Percentiles rank a stretch among this genome's conserved stretches.
These are phyloP conservation scores for Elongisporangium prolatum DNA, from an alignment of 352 stramenopile species.

Conservation along the genomic window DNA sequence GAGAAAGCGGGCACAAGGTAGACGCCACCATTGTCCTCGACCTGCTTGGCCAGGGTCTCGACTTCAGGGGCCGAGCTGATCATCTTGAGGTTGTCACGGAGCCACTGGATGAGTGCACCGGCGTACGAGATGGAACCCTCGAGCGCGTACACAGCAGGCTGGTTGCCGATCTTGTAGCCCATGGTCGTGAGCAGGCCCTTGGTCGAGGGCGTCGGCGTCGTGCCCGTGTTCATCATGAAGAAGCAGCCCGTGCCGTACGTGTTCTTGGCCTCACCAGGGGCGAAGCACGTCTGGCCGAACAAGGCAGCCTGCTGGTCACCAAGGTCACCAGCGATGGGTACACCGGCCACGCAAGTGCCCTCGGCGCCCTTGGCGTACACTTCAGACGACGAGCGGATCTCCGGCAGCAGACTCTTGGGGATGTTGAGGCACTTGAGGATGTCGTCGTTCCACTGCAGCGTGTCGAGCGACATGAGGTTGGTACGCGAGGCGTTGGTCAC, in stretches of 20 bases:
- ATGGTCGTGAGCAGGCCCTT: slow-evolving; percentile 96
- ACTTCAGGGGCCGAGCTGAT: slow-evolving; percentile 88
- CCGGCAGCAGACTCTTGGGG: slow-evolving; percentile 82
- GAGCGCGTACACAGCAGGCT: slow-evolving; percentile 93
- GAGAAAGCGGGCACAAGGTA: slow-evolving; percentile 98
- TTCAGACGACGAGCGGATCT: slow-evolving; percentile 90
- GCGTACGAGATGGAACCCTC: slow-evolving; percentile 96
- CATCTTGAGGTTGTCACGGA: slow-evolving; percentile 97
- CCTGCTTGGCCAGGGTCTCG: slow-evolving; percentile 82
- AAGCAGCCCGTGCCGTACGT: slow-evolving; percentile 99
- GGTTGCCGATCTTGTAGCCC: slow-evolving; percentile 75
- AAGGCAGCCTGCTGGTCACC: slow-evolving; percentile 97
- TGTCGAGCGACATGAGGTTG: slow-evolving; percentile 92
- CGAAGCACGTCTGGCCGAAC: slow-evolving; percentile 97
- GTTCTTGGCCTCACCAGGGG: slow-evolving; percentile 94
- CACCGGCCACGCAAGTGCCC: slow-evolving; percentile 67
- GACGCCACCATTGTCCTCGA: slow-evolving; percentile 93
- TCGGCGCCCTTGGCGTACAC: slow-evolving; percentile 67
- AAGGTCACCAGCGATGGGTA: slow-evolving; percentile 92
- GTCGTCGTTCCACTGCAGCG: slow-evolving; percentile 89
- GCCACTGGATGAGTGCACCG: slow-evolving; percentile 97
- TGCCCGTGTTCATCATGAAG: slow-evolving; percentile 99
- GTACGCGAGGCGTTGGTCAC: slow-evolving; percentile 98
- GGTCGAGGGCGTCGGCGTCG: slow-evolving; percentile 72
- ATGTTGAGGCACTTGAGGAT: slow-evolving; percentile 87